Percentiles rank a stretch among this genome's conserved stretches.
Conservation (phyloP, 306 rosid species). For the Rosa multiflora region DNA sequence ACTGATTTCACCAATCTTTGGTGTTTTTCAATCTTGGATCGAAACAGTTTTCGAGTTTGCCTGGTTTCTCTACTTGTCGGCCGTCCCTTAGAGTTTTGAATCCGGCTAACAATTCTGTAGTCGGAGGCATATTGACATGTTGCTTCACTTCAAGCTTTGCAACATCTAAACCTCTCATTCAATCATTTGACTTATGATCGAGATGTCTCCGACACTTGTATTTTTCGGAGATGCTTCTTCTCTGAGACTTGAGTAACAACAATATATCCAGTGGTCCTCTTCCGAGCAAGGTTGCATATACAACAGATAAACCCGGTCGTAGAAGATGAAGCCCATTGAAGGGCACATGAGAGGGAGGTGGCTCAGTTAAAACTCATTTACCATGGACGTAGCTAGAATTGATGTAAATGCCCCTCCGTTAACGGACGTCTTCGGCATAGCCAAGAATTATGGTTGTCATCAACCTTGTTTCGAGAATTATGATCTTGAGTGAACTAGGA, state of each 20-base stretch:
- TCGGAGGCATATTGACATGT: constrained; percentile 89
- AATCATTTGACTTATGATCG: constrained; percentile 74
- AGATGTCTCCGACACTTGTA: constrained; percentile 76
- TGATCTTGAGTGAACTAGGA: too few relatives aligned
- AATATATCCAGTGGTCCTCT: constrained; percentile 68
- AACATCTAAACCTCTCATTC: constrained; percentile 73
- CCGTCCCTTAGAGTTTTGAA: constrained; percentile 63
- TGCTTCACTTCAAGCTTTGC: constrained; percentile 69
- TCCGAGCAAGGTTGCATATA: constrained; percentile 71
- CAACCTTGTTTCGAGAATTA: too few relatives aligned
- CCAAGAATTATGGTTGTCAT: too few relatives aligned
- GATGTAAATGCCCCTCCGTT: too few relatives aligned
- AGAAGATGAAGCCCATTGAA: too few relatives aligned
- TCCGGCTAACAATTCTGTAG: constrained; percentile 74
- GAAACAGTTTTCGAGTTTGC: constrained; percentile 77
- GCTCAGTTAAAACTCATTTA: too few relatives aligned
- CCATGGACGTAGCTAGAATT: too few relatives aligned
- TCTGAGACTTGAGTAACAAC: constrained; percentile 90
- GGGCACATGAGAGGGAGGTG: too few relatives aligned
- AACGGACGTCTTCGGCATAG: too few relatives aligned
- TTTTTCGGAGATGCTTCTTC: constrained; percentile 81
- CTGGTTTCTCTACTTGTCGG: constrained; percentile 77
- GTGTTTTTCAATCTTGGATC: constrained; percentile 76
- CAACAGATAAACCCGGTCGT: constrained; percentile 73
- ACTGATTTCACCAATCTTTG: constrained; percentile 71